Conservation (phyloP, 2,329 filamentous ascomycete species). For the Stromatinia cepivora region DNA sequence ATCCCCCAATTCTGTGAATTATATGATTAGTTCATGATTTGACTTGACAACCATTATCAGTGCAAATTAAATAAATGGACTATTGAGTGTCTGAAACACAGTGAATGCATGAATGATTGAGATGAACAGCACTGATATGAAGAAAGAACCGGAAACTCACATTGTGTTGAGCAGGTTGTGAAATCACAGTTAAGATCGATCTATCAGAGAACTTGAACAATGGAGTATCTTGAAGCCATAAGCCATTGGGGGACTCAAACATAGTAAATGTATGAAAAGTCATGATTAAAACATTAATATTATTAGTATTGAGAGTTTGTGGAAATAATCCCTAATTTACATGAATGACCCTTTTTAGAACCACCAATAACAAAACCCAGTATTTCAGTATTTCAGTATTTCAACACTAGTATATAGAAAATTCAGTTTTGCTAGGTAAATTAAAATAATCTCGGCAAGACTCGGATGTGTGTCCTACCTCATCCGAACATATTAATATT, state of each 20-base stretch:
- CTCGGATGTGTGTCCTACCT: not conserved
- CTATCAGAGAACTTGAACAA: not conserved
- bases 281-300: no score
- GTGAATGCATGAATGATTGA: not conserved
- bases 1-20: no score
- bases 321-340: not conserved
- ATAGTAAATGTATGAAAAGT: no score
- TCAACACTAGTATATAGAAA: not conserved
- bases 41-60: no score
- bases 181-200: not conserved
- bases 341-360: no score
- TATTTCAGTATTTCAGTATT: not conserved
- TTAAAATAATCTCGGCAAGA: not conserved
- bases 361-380: not conserved
- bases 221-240: not conserved
- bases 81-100: no score
- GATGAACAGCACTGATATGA: not conserved
- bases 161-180: not conserved
- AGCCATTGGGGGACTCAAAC: no score
- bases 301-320: not conserved
- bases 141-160: not conserved
- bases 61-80: no score
- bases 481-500: not conserved
- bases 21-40: no score
- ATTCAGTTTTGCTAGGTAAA: not conserved